Evolutionary conservation across 805 yeast genomes (phyloP).

Genomic region (Yamadazyma nakazawae): DNA sequence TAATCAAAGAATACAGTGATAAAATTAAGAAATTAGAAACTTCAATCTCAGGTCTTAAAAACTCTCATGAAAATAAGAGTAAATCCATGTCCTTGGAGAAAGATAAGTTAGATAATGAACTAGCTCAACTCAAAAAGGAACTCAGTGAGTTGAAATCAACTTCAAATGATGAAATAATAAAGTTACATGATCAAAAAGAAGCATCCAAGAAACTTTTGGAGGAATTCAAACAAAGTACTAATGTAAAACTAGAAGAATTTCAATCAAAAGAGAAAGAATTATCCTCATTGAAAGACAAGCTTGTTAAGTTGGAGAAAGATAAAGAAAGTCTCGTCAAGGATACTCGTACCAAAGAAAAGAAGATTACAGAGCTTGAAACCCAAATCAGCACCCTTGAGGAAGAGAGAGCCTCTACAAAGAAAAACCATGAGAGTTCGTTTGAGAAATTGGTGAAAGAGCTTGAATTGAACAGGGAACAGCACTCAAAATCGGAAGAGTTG

Average conservation of each 20-base stretch:
- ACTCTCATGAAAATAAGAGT: conserved; percentile 9
- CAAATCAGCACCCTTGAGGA: not conserved
- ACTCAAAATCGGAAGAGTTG: not conserved
- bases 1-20: conserved; percentile 47
- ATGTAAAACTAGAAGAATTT: not conserved
- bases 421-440: not conserved
- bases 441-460: not conserved
- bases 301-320: not conserved
- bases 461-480: not conserved
- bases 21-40: conserved; percentile 44
- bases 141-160: conserved; percentile 8
- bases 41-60: conserved; percentile 15
- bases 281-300: not conserved
- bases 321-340: not conserved
- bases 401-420: not conserved
- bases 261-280: conserved; percentile 1
- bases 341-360: not conserved
- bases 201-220: not conserved
- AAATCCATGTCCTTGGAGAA: conserved; percentile 1
- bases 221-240: not conserved
- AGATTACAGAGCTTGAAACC: not conserved
- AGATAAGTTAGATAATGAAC: conserved; percentile 2
- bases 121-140: conserved; percentile 9
- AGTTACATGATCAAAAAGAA: not conserved
- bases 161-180: not conserved